Evolutionary conservation across 2,329 filamentous ascomycete genomes (phyloP).

Genomic region (Trichoderma brevicompactum): DNA sequence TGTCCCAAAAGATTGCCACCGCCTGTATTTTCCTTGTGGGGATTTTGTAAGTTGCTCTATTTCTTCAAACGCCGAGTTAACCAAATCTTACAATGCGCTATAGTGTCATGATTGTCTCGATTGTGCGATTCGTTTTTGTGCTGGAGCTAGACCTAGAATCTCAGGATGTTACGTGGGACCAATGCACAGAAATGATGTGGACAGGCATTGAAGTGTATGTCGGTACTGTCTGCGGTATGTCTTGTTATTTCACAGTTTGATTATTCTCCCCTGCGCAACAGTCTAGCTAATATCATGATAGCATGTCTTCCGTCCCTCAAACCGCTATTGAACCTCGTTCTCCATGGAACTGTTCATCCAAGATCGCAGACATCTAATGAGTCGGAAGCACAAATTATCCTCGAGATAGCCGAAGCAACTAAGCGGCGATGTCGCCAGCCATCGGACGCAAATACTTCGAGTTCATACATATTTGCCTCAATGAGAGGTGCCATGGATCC

Average conservation of each 20-base stretch:
- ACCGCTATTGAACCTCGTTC: slow-evolving; percentile 15
- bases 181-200: slow-evolving; percentile 29
- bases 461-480: slow-evolving; percentile 13
- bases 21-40: slow-evolving; percentile 35
- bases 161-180: slow-evolving; percentile 37
- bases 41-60: slow-evolving; percentile 30
- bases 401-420: slow-evolving; percentile 8
- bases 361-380: neutral
- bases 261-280: too few species aligned
- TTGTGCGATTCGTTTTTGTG: slow-evolving; percentile 30
- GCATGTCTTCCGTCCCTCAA: slow-evolving; percentile 27
- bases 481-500: slow-evolving; percentile 10
- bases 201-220: slow-evolving; percentile 35
- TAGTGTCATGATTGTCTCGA: slow-evolving; percentile 31
- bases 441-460: neutral
- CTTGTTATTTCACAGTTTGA: neutral
- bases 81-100: neutral
- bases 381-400: neutral
- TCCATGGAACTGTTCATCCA: slow-evolving; percentile 17
- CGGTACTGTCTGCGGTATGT: slow-evolving; percentile 36
- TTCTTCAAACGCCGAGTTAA: neutral
- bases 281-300: neutral
- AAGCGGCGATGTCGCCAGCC: slow-evolving; percentile 5
- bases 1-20: slow-evolving; percentile 33
- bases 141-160: slow-evolving; percentile 29